These are phyloP conservation scores for Tylopilus intermedius DNA, from an alignment of 768 basidiomycete genomes.

Conservation along the genomic window DNA sequence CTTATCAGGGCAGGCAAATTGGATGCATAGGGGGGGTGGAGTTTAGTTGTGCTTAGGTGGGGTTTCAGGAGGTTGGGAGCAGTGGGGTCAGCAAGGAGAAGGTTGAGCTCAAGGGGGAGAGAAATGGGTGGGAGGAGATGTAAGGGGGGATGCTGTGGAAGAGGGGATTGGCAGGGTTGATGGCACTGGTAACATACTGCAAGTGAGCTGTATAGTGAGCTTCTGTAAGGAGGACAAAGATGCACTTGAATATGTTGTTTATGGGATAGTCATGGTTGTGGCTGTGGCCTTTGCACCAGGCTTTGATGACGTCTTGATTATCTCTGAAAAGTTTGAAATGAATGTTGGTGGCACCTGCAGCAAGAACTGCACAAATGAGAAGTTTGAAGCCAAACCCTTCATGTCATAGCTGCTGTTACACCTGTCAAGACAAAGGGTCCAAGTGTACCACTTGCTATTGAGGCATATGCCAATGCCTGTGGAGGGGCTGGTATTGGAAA, in stretches of 20 bases:
- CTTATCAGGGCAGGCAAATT: no score
- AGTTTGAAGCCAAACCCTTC: neutral
- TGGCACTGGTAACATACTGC: neutral
- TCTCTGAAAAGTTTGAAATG: neutral
- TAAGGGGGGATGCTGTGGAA: neutral
- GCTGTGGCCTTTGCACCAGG: neutral
- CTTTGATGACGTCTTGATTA: neutral
- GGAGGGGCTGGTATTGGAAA: no score
- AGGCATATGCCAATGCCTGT: no score
- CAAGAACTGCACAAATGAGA: neutral
- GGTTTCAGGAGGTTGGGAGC: neutral
- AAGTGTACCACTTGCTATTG: no score
- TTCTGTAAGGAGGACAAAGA: neutral
- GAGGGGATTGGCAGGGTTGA: neutral
- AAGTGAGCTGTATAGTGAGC: no score
- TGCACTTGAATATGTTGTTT: neutral
- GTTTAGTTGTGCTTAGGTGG: no score
- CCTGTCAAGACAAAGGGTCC: neutral
- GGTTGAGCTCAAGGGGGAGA: neutral
- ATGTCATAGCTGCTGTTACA: neutral
- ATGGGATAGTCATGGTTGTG: neutral
- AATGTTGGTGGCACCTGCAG: neutral
- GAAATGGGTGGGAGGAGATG: neutral
- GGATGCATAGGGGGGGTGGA: no score
- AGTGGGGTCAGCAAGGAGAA: neutral